phyloP scores from a whole-genome alignment of 1,284 basidiomycete species.

The Leccinum pachyderme region DNA sequence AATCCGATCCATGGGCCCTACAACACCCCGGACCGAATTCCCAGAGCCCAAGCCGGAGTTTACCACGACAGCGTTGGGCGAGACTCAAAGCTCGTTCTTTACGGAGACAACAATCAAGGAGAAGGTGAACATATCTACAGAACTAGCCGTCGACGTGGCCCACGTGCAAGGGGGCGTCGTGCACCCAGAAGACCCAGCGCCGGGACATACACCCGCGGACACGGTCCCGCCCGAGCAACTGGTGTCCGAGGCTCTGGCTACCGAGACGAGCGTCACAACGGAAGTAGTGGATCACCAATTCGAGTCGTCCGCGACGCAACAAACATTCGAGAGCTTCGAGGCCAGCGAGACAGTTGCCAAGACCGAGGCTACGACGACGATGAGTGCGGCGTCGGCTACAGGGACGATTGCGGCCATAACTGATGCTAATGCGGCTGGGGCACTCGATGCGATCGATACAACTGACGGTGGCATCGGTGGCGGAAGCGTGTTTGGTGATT shows the following conservation, averaged over 20 bases:
- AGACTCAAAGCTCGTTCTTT: constrained; percentile 8
- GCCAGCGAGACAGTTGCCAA: not conserved
- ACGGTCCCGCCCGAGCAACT: constrained; percentile 23
- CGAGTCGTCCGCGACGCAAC: not conserved
- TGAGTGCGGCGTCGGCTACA: not conserved
- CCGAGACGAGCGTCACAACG: not conserved
- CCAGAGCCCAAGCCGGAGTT: constrained; percentile 10
- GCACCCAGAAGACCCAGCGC: constrained; percentile 3
- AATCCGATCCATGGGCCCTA: constrained; percentile 19
- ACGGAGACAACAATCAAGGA: not conserved
- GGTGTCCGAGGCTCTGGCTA: not conserved
- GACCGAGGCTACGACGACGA: not conserved
- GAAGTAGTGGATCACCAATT: no score
- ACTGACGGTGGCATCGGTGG: not conserved
- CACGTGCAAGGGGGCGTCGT: not conserved
- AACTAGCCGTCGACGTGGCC: constrained; percentile 12
- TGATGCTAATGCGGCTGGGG: no score
- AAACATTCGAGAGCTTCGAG: not conserved
- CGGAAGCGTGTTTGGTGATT: not conserved
- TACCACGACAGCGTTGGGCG: constrained; percentile 11
- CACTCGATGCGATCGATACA: not conserved
- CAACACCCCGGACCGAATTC: constrained; percentile 22
- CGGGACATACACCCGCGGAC: constrained; percentile 30
- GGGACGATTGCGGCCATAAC: not conserved
- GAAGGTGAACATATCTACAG: not conserved